A percentile compares a stretch with the other conserved stretches of the same genome.
These are phyloP conservation scores for Onygenales sp. DNA, from an alignment of 2,329 filamentous ascomycete genomes.

Conservation along the genomic window DNA sequence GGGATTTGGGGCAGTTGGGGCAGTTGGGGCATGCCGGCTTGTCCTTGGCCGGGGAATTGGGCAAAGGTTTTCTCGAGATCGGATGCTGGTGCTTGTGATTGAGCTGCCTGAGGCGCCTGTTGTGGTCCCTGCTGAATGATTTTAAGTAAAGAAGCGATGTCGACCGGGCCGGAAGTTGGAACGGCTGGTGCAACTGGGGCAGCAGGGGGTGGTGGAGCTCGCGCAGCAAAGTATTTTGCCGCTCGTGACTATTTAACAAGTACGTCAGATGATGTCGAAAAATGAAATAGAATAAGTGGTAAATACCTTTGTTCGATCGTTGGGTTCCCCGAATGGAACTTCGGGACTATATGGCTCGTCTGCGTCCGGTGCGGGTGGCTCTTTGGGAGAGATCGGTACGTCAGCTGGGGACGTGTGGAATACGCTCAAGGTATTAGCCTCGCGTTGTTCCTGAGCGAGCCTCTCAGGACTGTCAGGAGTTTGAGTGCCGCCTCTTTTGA, in stretches of 20 bases:
- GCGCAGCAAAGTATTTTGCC: conserved; percentile 29
- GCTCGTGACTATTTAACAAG: conserved; percentile 25
- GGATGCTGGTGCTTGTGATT: conserved; percentile 17
- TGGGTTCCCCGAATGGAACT: conserved; percentile 33
- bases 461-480: conserved; percentile 32
- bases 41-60: conserved; percentile 26
- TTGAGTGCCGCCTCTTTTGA: conserved; percentile 34
- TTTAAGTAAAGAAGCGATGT: conserved; percentile 33
- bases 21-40: conserved; percentile 15
- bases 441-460: conserved; percentile 36
- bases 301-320: conserved; percentile 31
- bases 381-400: conserved; percentile 38
- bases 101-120: conserved; percentile 21
- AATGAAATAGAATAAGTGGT: neutral
- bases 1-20: conserved; percentile 22
- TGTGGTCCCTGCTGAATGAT: conserved; percentile 26
- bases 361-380: conserved; percentile 29
- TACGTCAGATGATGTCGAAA: neutral
- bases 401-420: conserved; percentile 38
- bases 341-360: conserved; percentile 26
- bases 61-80: conserved; percentile 29
- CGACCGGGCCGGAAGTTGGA: conserved; percentile 15
- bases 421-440: conserved; percentile 39
- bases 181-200: conserved; percentile 16
- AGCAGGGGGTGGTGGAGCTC: conserved; percentile 23